Evolutionary conservation across 2,329 filamentous ascomycete genomes (phyloP), one percentile per base, ranked within the genome.

Genomic region (Fusarium duplospermum): DNA sequence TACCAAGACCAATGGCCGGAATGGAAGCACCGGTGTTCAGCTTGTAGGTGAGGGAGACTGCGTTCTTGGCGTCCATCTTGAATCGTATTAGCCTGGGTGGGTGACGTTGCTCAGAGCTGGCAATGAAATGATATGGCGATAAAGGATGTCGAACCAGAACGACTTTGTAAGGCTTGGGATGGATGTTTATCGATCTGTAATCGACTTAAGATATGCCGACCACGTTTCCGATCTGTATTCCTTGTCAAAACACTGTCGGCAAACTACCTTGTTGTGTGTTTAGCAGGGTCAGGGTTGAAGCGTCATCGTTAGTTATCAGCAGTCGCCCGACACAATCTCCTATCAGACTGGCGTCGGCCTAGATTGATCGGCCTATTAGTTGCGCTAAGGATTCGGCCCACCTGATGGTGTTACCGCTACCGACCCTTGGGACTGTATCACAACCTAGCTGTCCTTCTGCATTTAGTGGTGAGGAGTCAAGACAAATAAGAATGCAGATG

Each of bases 1-100:
- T 71, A 24, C 69, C 69, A 9, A 71, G 62, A 16, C 69, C 69
- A 13, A 71, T 31, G 18, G 66, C 69, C 18, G 66, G 69, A n/a
- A 71, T 69, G 40, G 27, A 33, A 16, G 54, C 47, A 6, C 66
- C 69, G 14, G 54, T 71, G 58, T 71, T 71, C 11, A 71, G 58
- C 35, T 62, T 69, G 58, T 66, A 71, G 10, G 52, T 18, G 6
- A 61, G 22, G 16, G 47, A 50, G 9, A 64, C 18, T 56, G 64
- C 31, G 27, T 52, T 62, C n/a, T 36, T 35, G n/a, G 33, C 29
- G 52, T 62, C 63, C 67, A 69, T 69, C 33, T 33, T 62, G 36
- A 24, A 20, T 47, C 24, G 54, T 45, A 33, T 38, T 22, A 16
- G 22, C n/a, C 27, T n/a, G 18, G 42, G 31, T 35, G 9, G 4